phyloP scores from a whole-genome alignment of 192 early-diverging fungal genomes.

The Spizellomyces punctatus region DNA sequence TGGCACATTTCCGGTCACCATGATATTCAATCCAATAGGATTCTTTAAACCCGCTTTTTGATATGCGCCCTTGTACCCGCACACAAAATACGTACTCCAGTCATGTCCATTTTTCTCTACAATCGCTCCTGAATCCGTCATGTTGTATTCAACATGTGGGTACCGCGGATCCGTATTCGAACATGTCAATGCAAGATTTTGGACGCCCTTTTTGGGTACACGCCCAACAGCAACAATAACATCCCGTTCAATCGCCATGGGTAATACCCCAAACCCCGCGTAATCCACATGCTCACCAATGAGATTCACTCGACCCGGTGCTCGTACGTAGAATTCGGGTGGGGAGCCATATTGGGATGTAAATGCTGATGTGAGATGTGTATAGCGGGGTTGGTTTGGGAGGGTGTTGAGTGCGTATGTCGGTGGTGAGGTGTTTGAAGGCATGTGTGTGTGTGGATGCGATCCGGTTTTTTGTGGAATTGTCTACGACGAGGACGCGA shows the following conservation, averaged over 20 bases:
- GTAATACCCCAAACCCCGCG: constrained; percentile 77
- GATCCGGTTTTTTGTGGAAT: too few relatives aligned
- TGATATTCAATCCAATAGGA: constrained; percentile 63
- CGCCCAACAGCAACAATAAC: constrained; percentile 54
- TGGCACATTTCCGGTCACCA: constrained; percentile 83
- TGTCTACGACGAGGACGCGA: too few relatives aligned
- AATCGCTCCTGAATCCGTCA: constrained; percentile 54
- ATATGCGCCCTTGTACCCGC: constrained; percentile 80
- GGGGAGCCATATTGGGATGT: constrained; percentile 53
- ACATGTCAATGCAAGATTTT: constrained; percentile 45
- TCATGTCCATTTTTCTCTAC: constrained; percentile 72
- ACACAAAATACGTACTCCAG: constrained; percentile 94
- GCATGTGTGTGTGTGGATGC: too few relatives aligned
- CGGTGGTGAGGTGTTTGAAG: too few relatives aligned
- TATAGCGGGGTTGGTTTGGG: too few relatives aligned
- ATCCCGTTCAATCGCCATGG: constrained; percentile 91
- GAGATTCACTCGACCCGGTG: constrained; percentile 93
- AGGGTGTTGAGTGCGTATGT: too few relatives aligned
- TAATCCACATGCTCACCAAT: constrained; percentile 99
- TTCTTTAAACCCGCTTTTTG: constrained; percentile 47
- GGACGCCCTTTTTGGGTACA: too few relatives aligned
- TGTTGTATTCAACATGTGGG: constrained; percentile 43
- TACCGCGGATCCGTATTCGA: constrained; percentile 64
- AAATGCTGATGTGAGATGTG: too few relatives aligned
- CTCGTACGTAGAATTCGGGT: constrained; percentile 83